Percentiles rank a stretch among this genome's conserved stretches.
Conservation (phyloP, 2,329 filamentous ascomycete species). For the Botryotinia narcissicola region DNA sequence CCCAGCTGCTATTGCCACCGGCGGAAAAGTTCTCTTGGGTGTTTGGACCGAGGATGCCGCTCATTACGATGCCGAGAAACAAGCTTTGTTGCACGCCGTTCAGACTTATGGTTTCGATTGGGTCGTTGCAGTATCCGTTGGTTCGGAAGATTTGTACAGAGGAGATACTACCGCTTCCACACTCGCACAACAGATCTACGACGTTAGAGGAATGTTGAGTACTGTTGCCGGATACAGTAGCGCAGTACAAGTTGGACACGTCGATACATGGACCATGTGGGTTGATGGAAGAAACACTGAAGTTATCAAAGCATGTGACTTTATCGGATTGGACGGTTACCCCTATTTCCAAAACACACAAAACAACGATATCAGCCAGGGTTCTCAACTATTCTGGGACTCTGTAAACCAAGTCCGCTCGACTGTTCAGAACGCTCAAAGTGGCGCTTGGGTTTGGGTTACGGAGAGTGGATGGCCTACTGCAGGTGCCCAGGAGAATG, state of each 20-base stretch:
- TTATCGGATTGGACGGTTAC: constrained; percentile 63
- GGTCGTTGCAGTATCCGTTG: constrained; percentile 60
- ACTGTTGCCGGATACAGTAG: constrained; percentile 48
- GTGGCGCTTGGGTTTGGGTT: constrained; percentile 57
- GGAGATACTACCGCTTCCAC: constrained; percentile 39
- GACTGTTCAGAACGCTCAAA: constrained; percentile 44
- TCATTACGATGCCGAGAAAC: constrained; percentile 59
- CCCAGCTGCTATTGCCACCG: constrained; percentile 58
- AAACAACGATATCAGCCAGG: constrained; percentile 55
- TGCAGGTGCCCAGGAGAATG: constrained; percentile 51
- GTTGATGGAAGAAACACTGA: constrained; percentile 56
- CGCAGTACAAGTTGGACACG: constrained; percentile 58
- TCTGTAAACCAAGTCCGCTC: constrained; percentile 36
- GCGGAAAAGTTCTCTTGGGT: constrained; percentile 61
- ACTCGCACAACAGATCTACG: constrained; percentile 42
- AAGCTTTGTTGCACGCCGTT: constrained; percentile 56
- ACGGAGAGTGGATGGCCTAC: constrained; percentile 67
- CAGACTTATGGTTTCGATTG: constrained; percentile 55
- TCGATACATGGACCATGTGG: constrained; percentile 67
- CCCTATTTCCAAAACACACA: constrained; percentile 62
- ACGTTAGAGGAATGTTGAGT: constrained; percentile 52
- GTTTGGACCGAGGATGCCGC: constrained; percentile 58
- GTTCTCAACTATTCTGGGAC: constrained; percentile 52
- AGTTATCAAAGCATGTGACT: constrained; percentile 63
- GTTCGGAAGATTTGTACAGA: constrained; percentile 67